phyloP scores from a whole-genome alignment of 1,284 basidiomycete genomes.

The Amylostereum areolatum region DNA sequence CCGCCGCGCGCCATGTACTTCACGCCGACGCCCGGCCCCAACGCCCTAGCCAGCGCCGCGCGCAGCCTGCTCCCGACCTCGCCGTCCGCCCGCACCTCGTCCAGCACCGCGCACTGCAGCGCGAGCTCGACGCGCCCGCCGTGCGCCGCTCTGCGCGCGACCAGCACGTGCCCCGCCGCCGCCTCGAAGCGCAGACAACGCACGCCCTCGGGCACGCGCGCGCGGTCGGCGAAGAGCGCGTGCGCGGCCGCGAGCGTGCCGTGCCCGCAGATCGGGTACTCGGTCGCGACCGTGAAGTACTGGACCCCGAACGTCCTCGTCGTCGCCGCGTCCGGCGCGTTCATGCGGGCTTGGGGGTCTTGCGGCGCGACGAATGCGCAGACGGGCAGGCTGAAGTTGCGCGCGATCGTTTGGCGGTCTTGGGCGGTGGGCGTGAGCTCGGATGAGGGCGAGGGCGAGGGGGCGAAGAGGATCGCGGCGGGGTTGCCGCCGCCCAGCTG shows the following conservation, averaged over 20 bases:
- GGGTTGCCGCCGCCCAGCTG: neutral
- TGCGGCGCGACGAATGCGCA: neutral
- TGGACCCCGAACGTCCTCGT: constrained; percentile 27
- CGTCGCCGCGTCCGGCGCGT: neutral
- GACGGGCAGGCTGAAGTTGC: neutral
- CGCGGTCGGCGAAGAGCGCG: constrained; percentile 27
- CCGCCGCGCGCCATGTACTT: constrained; percentile 31
- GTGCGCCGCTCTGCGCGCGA: constrained; percentile 22
- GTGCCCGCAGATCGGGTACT: constrained; percentile 43
- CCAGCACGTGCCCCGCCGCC: constrained; percentile 13
- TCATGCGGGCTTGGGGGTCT: neutral
- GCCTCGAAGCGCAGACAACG: constrained; percentile 31
- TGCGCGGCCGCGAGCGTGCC: constrained; percentile 40
- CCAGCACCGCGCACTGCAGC: constrained; percentile 10
- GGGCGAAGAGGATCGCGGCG: neutral
- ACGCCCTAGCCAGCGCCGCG: constrained; percentile 27
- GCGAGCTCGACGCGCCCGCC: constrained; percentile 33
- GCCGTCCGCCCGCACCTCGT: constrained; percentile 8
- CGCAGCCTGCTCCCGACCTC: constrained; percentile 21
- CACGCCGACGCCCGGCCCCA: constrained; percentile 29
- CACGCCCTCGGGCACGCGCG: constrained; percentile 19
- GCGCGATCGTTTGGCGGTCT: neutral
- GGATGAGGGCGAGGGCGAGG: neutral
- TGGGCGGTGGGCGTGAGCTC: neutral
- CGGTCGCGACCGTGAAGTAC: constrained; percentile 30